Base-by-base conservation (phyloP, 257 asterid genomes). In the Solanum infundibuliforme region DNA sequence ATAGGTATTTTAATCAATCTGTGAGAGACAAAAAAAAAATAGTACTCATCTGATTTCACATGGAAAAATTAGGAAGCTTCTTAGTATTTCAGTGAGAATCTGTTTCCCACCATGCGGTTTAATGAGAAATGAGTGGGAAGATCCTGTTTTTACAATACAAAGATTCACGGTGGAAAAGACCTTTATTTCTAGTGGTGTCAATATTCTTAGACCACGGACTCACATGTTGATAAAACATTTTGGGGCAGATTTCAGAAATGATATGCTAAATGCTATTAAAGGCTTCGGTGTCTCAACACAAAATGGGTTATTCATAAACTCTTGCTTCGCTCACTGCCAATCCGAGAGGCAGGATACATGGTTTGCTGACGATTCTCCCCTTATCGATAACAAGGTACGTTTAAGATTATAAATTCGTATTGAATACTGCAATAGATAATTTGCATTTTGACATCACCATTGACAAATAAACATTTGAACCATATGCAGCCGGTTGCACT, bases 401-500 rank as follows among this genome's bases (percentile, higher is more conserved):
- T 35, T 31, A 31, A 18, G 46, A 62, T 38, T n/a, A n/a, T 23
- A 65, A 6, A 35, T 62, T 10, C 6, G n/a, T 55, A 2, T 77
- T 77, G 84, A 74, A 10, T 34, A 72, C 79, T 21, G 83, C 58
- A 38, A 12, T 23, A 41, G n/a, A 41, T 79, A 79, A 38, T 68
- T 84, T 16, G 16, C 9, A 4, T 58, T 7, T 85, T 8, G 29
- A 62, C 60, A 85, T 65, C 5, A 65, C 2, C 25, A 38, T 65
- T 84, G 76, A 65, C 38, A 35, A 35, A 79, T 18, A 65, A 84
- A 39, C 43, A 79, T 27, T 60, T 62, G 34, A 69, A 34, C 71
- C 9, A 85, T 83, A 12, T 90, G 91, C 98, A 96, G 99, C 91
- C 92, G 6, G 86, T 96, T 36, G 99, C 98, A 41, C 88, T 91